Conservation (phyloP, 129 eudicot species). For the Flaveria brownii region DNA sequence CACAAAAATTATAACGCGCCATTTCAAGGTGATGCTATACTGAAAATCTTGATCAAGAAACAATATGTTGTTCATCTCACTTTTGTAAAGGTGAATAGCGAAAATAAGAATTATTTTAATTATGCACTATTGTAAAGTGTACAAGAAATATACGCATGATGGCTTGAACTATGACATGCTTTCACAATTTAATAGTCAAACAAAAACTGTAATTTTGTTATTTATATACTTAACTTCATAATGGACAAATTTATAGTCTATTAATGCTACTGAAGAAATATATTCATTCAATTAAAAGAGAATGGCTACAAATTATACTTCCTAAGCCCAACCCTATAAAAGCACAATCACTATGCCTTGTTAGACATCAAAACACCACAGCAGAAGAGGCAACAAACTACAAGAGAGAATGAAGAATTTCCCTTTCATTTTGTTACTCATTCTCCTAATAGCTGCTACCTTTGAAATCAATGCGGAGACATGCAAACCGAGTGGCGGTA, state of each 20-base stretch:
- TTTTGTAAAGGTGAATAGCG: neutral
- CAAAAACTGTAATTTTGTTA: neutral
- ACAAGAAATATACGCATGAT: neutral
- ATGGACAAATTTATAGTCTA: neutral
- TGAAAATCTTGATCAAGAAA: too few species aligned
- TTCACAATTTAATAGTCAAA: neutral
- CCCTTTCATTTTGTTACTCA: neutral
- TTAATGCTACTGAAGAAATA: neutral
- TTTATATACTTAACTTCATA: neutral
- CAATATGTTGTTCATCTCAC: too few species aligned
- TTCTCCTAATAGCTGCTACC: slow-evolving; percentile 12
- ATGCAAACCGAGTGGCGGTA: slow-evolving; percentile 48
- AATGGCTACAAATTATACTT: neutral
- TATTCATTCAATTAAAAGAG: neutral
- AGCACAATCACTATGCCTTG: neutral
- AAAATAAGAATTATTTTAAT: neutral
- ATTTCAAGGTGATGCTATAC: too few species aligned
- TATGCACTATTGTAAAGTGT: neutral
- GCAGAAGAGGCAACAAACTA: neutral
- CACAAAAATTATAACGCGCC: too few species aligned
- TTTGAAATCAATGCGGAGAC: slow-evolving; percentile 26
- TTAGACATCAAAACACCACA: slow-evolving; percentile 1
- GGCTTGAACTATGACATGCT: neutral
- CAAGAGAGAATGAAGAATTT: slow-evolving; percentile 33
- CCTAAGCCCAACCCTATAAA: neutral